Conservation (phyloP, 495 filamentous ascomycete species). For the Penicillium malachiteum region DNA sequence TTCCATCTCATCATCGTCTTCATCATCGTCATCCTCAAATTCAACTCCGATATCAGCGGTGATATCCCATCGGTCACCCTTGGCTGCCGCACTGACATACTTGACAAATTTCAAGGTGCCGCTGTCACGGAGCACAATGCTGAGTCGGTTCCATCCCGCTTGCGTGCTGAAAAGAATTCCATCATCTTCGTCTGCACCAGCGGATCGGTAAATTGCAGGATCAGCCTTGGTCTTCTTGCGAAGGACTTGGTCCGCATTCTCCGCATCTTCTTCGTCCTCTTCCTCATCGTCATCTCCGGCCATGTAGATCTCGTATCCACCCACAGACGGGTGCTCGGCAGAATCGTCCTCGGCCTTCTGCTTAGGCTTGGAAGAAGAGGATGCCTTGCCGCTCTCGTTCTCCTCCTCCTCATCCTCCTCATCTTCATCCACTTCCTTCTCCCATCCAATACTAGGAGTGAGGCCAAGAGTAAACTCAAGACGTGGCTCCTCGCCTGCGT, state of each 20-base stretch:
- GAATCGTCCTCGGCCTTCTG: conserved; percentile 28
- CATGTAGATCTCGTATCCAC: conserved; percentile 93
- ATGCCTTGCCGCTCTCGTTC: conserved; percentile 4
- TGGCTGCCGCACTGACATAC: conserved; percentile 79
- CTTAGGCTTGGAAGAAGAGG: conserved; percentile 21
- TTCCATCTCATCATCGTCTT: conserved; percentile 35
- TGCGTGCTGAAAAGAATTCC: conserved; percentile 88
- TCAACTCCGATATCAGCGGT: conserved; percentile 58
- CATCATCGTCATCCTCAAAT: conserved; percentile 42
- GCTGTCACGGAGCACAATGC: conserved; percentile 82
- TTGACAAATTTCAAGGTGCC: conserved; percentile 92
- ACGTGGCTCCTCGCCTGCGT: conserved; percentile 71
- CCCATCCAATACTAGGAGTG: conserved; percentile 82
- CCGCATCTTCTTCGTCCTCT: conserved; percentile 41
- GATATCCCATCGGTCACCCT: conserved; percentile 92
- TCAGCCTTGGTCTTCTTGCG: conserved; percentile 48
- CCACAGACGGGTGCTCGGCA: conserved; percentile 58
- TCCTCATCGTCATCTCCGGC: conserved; percentile 74
- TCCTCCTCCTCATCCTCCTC: conserved; percentile 41
- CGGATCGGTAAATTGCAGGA: conserved; percentile 81
- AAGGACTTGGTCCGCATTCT: conserved; percentile 30
- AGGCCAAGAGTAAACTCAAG: conserved; percentile 84
- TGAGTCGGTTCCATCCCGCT: conserved; percentile 85
- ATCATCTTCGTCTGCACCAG: conserved; percentile 76
- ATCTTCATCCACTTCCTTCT: conserved; percentile 61